Percentiles rank a stretch among this genome's conserved stretches.
phyloP scores from a whole-genome alignment of 148 eudicot genomes.

The Camellia granthamiana region DNA sequence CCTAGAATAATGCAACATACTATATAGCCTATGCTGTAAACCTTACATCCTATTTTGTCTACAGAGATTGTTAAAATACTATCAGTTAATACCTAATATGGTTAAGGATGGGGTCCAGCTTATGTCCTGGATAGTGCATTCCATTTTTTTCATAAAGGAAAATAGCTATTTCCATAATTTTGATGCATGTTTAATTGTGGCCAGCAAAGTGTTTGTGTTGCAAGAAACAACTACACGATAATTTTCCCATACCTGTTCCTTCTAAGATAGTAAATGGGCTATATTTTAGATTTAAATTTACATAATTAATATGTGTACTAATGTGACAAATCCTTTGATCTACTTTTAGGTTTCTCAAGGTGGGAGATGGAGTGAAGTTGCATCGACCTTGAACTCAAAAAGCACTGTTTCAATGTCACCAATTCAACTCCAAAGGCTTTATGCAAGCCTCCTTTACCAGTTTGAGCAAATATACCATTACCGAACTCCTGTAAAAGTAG shows the following conservation, averaged over 20 bases:
- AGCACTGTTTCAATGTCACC: slow-evolving; percentile 22
- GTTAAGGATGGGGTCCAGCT: no score
- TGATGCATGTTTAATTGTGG: neutral
- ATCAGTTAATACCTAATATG: no score
- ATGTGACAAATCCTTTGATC: neutral
- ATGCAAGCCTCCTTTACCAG: slow-evolving; percentile 34
- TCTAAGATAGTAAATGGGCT: neutral
- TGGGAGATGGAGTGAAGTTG: slow-evolving; percentile 42
- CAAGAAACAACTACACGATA: neutral
- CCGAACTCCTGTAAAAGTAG: slow-evolving; percentile 19
- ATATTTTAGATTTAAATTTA: neutral
- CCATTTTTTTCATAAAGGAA: neutral
- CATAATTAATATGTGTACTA: neutral
- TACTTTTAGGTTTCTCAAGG: slow-evolving; percentile 38
- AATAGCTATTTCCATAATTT: neutral
- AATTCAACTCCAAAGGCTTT: slow-evolving; percentile 36
- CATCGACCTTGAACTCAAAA: slow-evolving; percentile 22
- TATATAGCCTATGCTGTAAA: no score
- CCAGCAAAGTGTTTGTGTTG: neutral
- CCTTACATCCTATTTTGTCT: no score
- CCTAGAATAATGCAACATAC: no score
- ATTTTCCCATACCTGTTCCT: neutral
- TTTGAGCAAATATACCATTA: slow-evolving; percentile 43
- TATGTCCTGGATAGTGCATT: no score
- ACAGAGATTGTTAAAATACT: no score